These are phyloP conservation scores for Diatrype stigma DNA, from an alignment of 2,329 filamentous ascomycete genomes.

Conservation along the genomic window DNA sequence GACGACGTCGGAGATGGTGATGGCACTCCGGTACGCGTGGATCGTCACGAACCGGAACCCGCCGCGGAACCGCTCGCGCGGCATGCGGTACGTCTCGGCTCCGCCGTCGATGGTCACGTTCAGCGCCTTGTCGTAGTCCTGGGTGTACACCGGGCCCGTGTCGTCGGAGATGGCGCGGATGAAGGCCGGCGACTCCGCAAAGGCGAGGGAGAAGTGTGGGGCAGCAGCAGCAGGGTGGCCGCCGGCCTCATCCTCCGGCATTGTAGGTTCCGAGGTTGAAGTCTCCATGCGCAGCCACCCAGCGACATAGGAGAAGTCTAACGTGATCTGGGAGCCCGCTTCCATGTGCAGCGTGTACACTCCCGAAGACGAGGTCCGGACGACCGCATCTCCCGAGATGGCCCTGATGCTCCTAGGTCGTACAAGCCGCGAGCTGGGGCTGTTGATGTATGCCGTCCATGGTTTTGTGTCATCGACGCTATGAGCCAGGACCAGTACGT, in stretches of 20 bases:
- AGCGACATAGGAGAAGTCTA: constrained; percentile 1
- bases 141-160: constrained; percentile 14
- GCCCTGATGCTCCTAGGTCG: neutral
- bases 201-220: constrained; percentile 15
- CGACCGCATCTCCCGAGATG: neutral
- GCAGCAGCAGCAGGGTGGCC: neutral
- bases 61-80: constrained; percentile 34
- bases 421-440: neutral
- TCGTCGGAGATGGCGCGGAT: constrained; percentile 20
- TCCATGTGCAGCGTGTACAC: neutral
- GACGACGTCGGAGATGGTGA: constrained; percentile 22
- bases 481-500: neutral
- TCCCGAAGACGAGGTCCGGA: neutral
- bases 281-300: neutral
- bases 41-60: constrained; percentile 42
- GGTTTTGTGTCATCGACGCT: neutral
- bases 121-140: constrained; percentile 20
- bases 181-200: constrained; percentile 18
- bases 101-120: constrained; percentile 11
- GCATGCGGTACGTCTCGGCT: constrained; percentile 8
- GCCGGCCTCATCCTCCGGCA: neutral
- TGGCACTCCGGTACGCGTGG: constrained; percentile 16
- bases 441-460: neutral
- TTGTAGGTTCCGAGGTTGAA: neutral
- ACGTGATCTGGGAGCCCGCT: neutral